These are phyloP conservation scores for Dothiorella sarmentorum DNA, from an alignment of 2,329 filamentous ascomycete species.

Conservation along the genomic window DNA sequence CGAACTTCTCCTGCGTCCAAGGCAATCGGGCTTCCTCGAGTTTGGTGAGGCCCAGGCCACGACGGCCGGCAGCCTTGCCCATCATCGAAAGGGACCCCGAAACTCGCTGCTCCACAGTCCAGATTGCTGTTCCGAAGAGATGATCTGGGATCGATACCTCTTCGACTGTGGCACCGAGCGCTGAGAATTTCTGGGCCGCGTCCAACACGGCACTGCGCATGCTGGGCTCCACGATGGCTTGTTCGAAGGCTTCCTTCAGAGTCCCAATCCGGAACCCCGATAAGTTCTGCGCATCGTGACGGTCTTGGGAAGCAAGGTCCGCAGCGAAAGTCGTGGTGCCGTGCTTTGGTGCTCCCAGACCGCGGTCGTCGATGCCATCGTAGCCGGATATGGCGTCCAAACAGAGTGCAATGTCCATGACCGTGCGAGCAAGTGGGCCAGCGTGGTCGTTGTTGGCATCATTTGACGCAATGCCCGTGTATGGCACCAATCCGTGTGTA, in stretches of 20 bases:
- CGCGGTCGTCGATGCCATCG: constrained; percentile 32
- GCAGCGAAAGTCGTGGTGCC: constrained; percentile 26
- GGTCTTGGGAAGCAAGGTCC: constrained; percentile 18
- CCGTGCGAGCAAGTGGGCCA: constrained; percentile 31
- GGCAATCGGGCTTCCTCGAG: constrained; percentile 49
- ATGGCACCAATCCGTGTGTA: constrained; percentile 49
- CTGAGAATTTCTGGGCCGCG: constrained; percentile 40
- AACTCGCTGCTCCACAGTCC: constrained; percentile 43
- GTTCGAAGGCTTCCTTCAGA: constrained; percentile 26
- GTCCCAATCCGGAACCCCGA: constrained; percentile 28
- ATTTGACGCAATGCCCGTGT: constrained; percentile 46
- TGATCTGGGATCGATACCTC: constrained; percentile 51
- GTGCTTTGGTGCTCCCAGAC: constrained; percentile 27
- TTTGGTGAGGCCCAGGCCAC: constrained; percentile 44
- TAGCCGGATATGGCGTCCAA: constrained; percentile 31
- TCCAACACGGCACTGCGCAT: constrained; percentile 42
- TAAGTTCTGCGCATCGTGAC: constrained; percentile 18
- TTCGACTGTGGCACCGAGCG: constrained; percentile 47
- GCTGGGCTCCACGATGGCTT: constrained; percentile 31
- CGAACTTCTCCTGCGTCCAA: constrained; percentile 48
- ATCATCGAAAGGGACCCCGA: constrained; percentile 36
- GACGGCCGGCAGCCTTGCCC: constrained; percentile 38
- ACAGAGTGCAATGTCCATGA: constrained; percentile 27
- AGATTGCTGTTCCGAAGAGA: constrained; percentile 44
- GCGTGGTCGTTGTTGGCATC: constrained; percentile 41